A percentile compares a stretch with the other conserved stretches of the same genome.
Conservation (phyloP, 371 early-diverging fungal species). For the Umbelopsis sp. region DNA sequence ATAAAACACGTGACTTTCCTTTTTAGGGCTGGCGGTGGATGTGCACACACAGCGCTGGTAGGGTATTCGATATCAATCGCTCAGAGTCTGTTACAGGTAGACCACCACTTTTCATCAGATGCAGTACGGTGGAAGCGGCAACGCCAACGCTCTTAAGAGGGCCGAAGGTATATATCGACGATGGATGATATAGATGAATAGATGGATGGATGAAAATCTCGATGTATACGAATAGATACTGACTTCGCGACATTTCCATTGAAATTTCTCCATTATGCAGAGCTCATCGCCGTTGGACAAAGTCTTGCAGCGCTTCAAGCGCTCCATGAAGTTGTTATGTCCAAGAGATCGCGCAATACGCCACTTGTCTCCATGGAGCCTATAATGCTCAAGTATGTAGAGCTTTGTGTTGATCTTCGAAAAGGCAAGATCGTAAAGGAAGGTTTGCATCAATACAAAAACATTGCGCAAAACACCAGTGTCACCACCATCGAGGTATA, state of each 20-base stretch:
- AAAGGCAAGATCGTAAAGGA: slow-evolving; percentile 95
- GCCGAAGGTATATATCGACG: slow-evolving; percentile 44
- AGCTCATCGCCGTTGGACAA: slow-evolving; percentile 91
- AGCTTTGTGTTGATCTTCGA: slow-evolving; percentile 86
- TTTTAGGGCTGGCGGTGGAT: too few species aligned
- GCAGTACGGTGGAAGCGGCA: slow-evolving; percentile 16
- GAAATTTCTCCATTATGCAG: slow-evolving; percentile 46
- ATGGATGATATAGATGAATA: slow-evolving; percentile 29
- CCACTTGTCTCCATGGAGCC: slow-evolving; percentile 85
- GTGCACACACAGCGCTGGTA: too few species aligned
- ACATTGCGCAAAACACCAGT: slow-evolving; percentile 93
- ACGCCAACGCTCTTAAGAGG: slow-evolving; percentile 47
- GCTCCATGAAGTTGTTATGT: slow-evolving; percentile 89
- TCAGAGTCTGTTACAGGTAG: too few species aligned
- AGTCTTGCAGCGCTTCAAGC: slow-evolving; percentile 84
- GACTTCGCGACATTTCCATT: background rate
- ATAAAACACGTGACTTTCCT: too few species aligned
- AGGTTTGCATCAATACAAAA: slow-evolving; percentile 95
- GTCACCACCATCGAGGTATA: slow-evolving; percentile 87
- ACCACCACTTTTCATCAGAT: slow-evolving; percentile 5
- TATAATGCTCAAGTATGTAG: slow-evolving; percentile 91
- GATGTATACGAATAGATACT: background rate
- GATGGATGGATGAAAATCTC: slow-evolving; percentile 27
- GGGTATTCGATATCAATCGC: too few species aligned
- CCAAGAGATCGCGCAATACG: slow-evolving; percentile 84